Evolutionary conservation across 2,329 filamentous ascomycete species (phyloP).

Genomic region (Bertia moriformis): DNA sequence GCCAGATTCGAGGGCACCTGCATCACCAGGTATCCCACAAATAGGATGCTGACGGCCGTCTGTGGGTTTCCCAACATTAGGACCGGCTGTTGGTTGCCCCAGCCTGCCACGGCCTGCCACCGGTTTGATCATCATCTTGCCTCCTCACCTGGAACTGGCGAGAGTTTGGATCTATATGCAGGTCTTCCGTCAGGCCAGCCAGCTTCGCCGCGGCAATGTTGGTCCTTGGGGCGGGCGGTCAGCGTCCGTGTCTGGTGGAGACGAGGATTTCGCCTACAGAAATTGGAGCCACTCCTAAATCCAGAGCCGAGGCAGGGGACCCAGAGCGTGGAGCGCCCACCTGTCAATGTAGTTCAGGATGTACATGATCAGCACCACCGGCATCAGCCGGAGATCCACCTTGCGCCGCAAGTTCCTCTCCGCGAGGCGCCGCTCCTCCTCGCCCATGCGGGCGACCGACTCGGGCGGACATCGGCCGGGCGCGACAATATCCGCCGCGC

Average conservation of each 20-base stretch:
- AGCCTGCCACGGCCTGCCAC: too few species aligned
- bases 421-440: constrained; percentile 27
- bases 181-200: constrained; percentile 28
- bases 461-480: too few species aligned
- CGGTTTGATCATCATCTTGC: too few species aligned
- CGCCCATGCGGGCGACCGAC: too few species aligned
- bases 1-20: constrained; percentile 25
- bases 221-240: constrained; percentile 14
- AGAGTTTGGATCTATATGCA: constrained; percentile 19
- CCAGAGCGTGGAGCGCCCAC: too few species aligned
- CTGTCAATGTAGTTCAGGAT: constrained; percentile 50
- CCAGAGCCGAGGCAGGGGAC: too few species aligned
- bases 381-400: constrained; percentile 44
- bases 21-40: constrained; percentile 15
- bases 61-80: too few species aligned
- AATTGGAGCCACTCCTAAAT: too few species aligned
- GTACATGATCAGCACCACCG: constrained; percentile 49
- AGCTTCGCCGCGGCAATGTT: constrained; percentile 25
- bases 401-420: constrained; percentile 43
- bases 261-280: not conserved
- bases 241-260: not conserved
- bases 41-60: constrained; percentile 16
- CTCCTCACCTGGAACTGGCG: not conserved
- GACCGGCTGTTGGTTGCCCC: too few species aligned
- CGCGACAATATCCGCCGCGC: too few species aligned